Evolutionary conservation across 2,329 filamentous ascomycete genomes (phyloP).

Genomic region (Xylariaceae sp.): DNA sequence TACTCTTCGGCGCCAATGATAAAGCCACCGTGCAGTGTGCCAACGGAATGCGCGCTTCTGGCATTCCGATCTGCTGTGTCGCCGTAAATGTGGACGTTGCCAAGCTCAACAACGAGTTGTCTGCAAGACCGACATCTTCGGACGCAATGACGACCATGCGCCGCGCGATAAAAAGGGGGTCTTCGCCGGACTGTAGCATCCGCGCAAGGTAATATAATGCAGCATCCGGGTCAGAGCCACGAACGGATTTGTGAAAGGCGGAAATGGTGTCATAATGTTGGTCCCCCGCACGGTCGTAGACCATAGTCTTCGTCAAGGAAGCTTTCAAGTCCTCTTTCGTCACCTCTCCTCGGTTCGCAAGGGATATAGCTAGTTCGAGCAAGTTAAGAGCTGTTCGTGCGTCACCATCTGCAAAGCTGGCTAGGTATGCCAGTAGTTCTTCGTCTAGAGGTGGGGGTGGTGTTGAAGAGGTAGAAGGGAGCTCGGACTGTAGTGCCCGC

Average conservation of each 20-base stretch:
- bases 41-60: slow-evolving; percentile 90
- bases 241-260: slow-evolving; percentile 94
- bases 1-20: slow-evolving; percentile 82
- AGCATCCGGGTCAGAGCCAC: slow-evolving; percentile 85
- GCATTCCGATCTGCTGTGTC: slow-evolving; percentile 91
- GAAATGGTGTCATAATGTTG: slow-evolving; percentile 98
- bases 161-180: slow-evolving; percentile 88
- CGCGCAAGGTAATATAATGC: slow-evolving; percentile 92
- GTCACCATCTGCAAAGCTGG: slow-evolving; percentile 88
- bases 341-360: slow-evolving; percentile 68
- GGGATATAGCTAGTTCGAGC: slow-evolving; percentile 83
- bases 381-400: slow-evolving; percentile 92
- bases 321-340: slow-evolving; percentile 81
- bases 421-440: slow-evolving; percentile 79
- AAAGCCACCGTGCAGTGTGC: slow-evolving; percentile 87
- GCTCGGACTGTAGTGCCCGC: slow-evolving; percentile 73
- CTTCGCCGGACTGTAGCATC: slow-evolving; percentile 95
- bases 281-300: slow-evolving; percentile 94
- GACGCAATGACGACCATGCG: slow-evolving; percentile 94
- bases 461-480: slow-evolving; percentile 42
- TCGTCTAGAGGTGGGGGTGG: slow-evolving; percentile 70
- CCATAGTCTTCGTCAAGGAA: slow-evolving; percentile 85
- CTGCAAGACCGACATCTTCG: slow-evolving; percentile 90
- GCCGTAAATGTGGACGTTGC: slow-evolving; percentile 87
- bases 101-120: slow-evolving; percentile 81